A percentile compares a stretch with the other conserved stretches of the same genome.
Evolutionary conservation across 306 rosid species (phyloP).

Genomic region (Vigna hirtella): DNA sequence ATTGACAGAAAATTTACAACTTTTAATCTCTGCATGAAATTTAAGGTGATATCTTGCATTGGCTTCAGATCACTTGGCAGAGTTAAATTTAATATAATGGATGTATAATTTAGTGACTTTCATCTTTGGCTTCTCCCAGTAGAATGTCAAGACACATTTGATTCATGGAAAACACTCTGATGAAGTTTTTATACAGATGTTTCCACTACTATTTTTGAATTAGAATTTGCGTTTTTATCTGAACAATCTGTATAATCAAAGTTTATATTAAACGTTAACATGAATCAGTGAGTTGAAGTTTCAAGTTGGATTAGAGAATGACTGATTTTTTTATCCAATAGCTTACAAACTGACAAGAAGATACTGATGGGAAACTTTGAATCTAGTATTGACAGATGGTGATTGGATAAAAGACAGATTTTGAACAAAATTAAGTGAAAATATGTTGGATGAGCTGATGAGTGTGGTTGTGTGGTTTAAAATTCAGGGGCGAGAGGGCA

Average conservation of each 20-base stretch:
- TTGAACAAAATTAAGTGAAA: slow-evolving; percentile 9
- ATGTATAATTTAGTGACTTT: neutral
- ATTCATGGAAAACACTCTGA: neutral
- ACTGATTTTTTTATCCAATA: neutral
- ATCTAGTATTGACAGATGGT: neutral
- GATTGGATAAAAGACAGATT: neutral
- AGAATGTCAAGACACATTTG: neutral
- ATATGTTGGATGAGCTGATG: neutral
- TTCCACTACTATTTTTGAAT: too few relatives aligned
- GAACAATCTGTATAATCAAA: too few relatives aligned
- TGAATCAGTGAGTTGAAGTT: neutral
- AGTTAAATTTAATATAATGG: neutral
- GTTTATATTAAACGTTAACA: neutral
- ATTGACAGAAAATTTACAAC: neutral
- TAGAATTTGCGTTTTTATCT: too few relatives aligned
- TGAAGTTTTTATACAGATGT: too few relatives aligned
- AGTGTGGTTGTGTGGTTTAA: neutral
- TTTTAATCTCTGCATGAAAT: slow-evolving; percentile 10
- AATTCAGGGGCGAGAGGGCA: slow-evolving; percentile 74
- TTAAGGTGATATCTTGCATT: neutral
- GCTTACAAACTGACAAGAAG: neutral
- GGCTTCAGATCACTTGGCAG: too few relatives aligned
- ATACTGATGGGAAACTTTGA: neutral
- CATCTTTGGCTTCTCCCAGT: neutral
- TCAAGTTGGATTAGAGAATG: neutral